These are phyloP conservation scores for Hyaloscypha bicolor DNA, from an alignment of 495 filamentous ascomycete species.

Conservation along the genomic window DNA sequence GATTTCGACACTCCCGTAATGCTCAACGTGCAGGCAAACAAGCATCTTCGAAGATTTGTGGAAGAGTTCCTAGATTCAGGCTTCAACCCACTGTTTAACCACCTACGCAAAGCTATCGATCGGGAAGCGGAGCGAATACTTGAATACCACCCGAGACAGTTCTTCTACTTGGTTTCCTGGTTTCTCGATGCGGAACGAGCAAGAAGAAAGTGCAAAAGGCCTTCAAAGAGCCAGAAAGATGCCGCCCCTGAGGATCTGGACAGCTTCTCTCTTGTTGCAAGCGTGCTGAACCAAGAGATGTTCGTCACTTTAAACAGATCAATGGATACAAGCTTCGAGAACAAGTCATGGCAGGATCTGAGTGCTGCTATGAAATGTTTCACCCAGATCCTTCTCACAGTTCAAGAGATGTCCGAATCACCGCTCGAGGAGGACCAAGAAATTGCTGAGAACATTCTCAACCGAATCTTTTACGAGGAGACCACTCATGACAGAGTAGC, in stretches of 20 bases:
- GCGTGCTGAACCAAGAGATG: slow-evolving; percentile 88
- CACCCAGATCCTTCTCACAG: slow-evolving; percentile 82
- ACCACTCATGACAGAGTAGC: slow-evolving; percentile 86
- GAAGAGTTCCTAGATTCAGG: slow-evolving; percentile 94
- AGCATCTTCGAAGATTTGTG: slow-evolving; percentile 78
- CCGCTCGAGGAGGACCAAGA: slow-evolving; percentile 91
- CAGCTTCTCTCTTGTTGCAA: slow-evolving; percentile 83
- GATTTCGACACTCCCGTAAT: slow-evolving; percentile 76
- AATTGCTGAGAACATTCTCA: slow-evolving; percentile 96
- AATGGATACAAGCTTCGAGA: slow-evolving; percentile 76
- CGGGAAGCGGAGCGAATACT: slow-evolving; percentile 85
- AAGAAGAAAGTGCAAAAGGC: slow-evolving; percentile 61
- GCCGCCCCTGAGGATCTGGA: slow-evolving; percentile 59
- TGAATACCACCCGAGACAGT: slow-evolving; percentile 73
- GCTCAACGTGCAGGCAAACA: slow-evolving; percentile 66
- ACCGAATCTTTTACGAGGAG: slow-evolving; percentile 97
- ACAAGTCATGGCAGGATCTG: slow-evolving; percentile 84
- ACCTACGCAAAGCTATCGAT: slow-evolving; percentile 87
- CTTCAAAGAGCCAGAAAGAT: slow-evolving; percentile 45
- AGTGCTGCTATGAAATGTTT: slow-evolving; percentile 91
- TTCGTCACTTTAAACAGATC: slow-evolving; percentile 83
- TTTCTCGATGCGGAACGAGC: slow-evolving; percentile 88
- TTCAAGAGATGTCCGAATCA: slow-evolving; percentile 90
- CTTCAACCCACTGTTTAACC: slow-evolving; percentile 90
- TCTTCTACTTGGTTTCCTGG: slow-evolving; percentile 92